A percentile compares a stretch with the other conserved stretches of the same genome.
Conservation (phyloP, 139 green algal species). For the Coelastrella sp. region DNA sequence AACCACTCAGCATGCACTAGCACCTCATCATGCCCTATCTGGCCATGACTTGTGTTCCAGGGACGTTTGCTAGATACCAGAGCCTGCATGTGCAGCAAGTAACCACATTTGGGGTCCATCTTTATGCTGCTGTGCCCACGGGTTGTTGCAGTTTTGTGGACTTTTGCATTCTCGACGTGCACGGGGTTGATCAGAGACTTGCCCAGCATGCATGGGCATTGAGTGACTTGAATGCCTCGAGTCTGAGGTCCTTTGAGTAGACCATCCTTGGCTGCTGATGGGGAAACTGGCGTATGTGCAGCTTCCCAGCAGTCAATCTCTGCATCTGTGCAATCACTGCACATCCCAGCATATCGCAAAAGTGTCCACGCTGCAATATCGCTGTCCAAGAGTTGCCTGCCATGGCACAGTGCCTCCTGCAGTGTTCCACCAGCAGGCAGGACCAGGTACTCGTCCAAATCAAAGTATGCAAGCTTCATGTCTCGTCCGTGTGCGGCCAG, state of each 20-base stretch:
- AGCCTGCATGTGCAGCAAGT: neutral
- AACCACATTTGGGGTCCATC: neutral
- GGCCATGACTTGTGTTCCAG: neutral
- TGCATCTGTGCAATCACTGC: neutral
- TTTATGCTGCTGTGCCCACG: neutral
- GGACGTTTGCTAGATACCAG: neutral
- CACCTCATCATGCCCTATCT: neutral
- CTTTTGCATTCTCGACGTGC: neutral
- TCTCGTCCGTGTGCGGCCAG: neutral
- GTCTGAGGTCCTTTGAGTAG: neutral
- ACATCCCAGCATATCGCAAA: neutral
- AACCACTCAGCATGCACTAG: neutral
- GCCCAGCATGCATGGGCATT: neutral
- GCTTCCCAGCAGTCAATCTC: neutral
- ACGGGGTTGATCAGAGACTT: neutral
- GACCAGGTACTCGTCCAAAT: conserved; percentile 33
- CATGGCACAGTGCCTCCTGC: neutral
- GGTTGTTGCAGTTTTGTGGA: neutral
- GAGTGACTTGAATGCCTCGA: neutral
- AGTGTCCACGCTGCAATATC: neutral
- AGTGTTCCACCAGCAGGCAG: neutral
- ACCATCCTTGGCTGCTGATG: neutral
- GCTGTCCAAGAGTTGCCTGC: neutral
- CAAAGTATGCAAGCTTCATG: neutral
- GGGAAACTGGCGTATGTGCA: neutral